Base-by-base conservation (phyloP, 768 basidiomycete species). In the Fomitopsis serialis region DNA sequence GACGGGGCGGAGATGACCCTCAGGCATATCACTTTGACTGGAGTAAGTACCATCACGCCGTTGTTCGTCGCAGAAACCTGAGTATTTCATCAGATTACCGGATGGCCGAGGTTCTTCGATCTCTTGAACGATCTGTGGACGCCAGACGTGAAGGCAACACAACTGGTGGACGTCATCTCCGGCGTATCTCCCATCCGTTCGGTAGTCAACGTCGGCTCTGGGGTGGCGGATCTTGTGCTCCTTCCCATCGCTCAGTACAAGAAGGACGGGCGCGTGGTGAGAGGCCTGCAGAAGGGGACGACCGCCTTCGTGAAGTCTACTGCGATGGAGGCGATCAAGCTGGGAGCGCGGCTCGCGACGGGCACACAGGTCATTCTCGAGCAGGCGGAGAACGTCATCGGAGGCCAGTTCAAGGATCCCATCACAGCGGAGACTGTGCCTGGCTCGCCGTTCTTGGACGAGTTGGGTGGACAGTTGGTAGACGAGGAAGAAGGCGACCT, bases 1-100 rank as follows among this genome's bases (percentile, higher is more conserved):
- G 97, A 98, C 61, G 95, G 92, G 0, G 90, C 96, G 3, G 97
- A 98, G 69, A 98, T 99, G 93, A 97, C 94, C 0, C 69, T 99
- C 49, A 78, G 97, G 53, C 94, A 97, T 63, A 87, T 98, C 58
- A 92, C 91, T 17, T 67, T 98, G 29, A 82, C 87, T 55, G 97
- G 97, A 27, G 95, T 98, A 67, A 64, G 92, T 77, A 13, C 42
- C 10, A 27, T 19, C 12, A 48, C 46, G 15, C 21, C 21, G 44
- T 27, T 10, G 19, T 27, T 17, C 21, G 32, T 8, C 17, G 6
- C 19, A 23, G 27, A 34, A 12, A 7, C 3, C 5, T 12, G 22
- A 6, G n/a, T 19, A 24, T 23, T 5, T 37, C 23, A 5, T 21
- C 61, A 98, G 96, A 80, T 98, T 43, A 88, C 89, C 15, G 95